Evolutionary conservation across 1,284 basidiomycete species (phyloP), one percentile per base, ranked within the genome.

Genomic region (Somion occarium): DNA sequence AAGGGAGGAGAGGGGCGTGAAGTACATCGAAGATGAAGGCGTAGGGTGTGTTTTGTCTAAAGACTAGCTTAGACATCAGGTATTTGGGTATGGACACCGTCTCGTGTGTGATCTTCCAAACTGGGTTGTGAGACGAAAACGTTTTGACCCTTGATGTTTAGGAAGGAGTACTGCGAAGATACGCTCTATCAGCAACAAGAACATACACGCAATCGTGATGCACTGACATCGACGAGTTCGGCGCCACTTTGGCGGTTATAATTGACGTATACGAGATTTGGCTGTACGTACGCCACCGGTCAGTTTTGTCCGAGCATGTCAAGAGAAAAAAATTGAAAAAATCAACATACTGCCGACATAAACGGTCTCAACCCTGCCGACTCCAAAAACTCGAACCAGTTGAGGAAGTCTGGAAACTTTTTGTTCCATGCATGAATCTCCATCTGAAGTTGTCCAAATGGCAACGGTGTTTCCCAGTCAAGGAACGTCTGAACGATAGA

Each of bases 311-410:
- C 7, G 30, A 34, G 30, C 30, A n/a, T n/a, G 43, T 4, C 12
- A 15, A 44, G 43, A 27, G 5, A 30, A 22, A 5, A 34, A 22
- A 24, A 13, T 11, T 13, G 22, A 23, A 27, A 23, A 22, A 4
- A 24, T 5, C n/a, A 12, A 49, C 48, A 9, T 46, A 62, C 62
- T 62, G 73, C 73, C 20, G 63, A 68, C 64, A 68, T 75, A 64
- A 81, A 81, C 2, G 79, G 75, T 26, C 79, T 59, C 37, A 81
- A 58, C 1, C 79, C 78, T 3, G 70, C 72, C 30, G 60, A 64
- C 63, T 81, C 79, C 23, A 81, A 64, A 50, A 66, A 63, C 61
- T 73, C 70, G 73, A 75, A 80, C 75, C 76, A 80, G 43, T 64
- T 61, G 19, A 68, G 44, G 52, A 73, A 69, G 48, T 71, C 62